These are phyloP conservation scores for Amphicarpaea edgeworthii DNA, from an alignment of 306 rosid genomes.

Conservation along the genomic window DNA sequence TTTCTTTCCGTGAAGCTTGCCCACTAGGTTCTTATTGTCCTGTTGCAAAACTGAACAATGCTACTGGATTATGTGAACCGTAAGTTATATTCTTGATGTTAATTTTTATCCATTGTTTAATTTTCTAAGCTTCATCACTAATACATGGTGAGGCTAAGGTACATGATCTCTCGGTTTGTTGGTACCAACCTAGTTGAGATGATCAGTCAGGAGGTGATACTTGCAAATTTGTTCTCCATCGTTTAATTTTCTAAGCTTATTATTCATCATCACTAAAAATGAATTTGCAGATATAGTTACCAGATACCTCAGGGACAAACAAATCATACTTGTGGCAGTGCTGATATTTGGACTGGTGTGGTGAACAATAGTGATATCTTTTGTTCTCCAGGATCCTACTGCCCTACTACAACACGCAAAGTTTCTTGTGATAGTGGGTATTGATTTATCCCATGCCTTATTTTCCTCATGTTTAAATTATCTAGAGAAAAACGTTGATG, in stretches of 20 bases:
- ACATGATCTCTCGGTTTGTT: too few species aligned
- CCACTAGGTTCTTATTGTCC: conserved; percentile 90
- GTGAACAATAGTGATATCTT: conserved; percentile 69
- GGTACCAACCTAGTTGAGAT: too few species aligned
- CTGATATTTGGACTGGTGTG: conserved; percentile 76
- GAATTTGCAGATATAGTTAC: conserved; percentile 74
- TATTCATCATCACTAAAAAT: conserved; percentile 39
- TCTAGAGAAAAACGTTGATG: too few species aligned
- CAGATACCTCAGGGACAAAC: conserved; percentile 69
- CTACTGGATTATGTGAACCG: conserved; percentile 83
- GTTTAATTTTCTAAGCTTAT: conserved; percentile 39
- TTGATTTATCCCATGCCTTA: conserved; percentile 55
- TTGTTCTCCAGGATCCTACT: conserved; percentile 84
- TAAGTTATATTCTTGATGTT: conserved; percentile 54
- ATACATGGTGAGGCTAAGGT: too few species aligned
- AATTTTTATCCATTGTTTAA: conserved; percentile 24
- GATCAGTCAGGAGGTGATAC: too few species aligned
- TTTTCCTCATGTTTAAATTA: conserved; percentile 26
- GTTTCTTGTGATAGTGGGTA: conserved; percentile 78
- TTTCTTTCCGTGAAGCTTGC: conserved; percentile 72
- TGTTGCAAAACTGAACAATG: conserved; percentile 59
- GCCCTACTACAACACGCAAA: conserved; percentile 68
- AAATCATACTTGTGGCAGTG: conserved; percentile 83
- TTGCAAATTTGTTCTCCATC: too few species aligned
- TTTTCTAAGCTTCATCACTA: conserved; percentile 39